Evolutionary conservation across 2,329 filamentous ascomycete species (phyloP), one percentile per base, ranked within the genome.

Genomic region (Akanthomyces uredinophilus): DNA sequence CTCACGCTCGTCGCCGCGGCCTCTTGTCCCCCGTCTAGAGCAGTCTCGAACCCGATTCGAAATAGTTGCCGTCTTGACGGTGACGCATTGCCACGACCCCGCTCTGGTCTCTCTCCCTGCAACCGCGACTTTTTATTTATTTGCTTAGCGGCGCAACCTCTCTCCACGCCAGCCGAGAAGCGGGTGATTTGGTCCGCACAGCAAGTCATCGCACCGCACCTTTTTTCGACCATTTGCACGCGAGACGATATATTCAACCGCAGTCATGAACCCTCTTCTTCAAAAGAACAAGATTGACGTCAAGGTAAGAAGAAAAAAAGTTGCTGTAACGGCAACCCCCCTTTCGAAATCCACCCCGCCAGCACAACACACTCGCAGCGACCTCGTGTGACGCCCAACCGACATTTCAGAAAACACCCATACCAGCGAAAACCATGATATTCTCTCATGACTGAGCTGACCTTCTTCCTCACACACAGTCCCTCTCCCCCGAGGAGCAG

Each of bases 221-320:
- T 29, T 37, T 37, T 37, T 27, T 8, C 20, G 18, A 7, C n/a
- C 35, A 32, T 46, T 11, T 24, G 1, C 24, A 10, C 11, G 29
- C 27, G 14, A 35, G 16, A 24, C 29, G 43, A 37, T 14, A 57
- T n/a, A n/a, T 18, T 11, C 8, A 16, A 56, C 65, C 77, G 39
- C 37, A 37, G 82, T 70, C 67, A 96, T 98, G 92, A 97, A 97
- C 77, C 94, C 94, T 70, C 92, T 93, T 77, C 92, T 93, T 77
- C 91, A 97, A 83, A 93, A 96, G 85, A 97, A 97, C 84, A 98
- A 99, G 83, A 85, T 98, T 72, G 95, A 99, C 79, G 84, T 97
- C 79, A 93, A 85, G 82, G 95, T 97, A 81, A 81, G 91, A 85
- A 29, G 4, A 43, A 6, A 22, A n/a, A 20, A 29, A 4, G 7